Evolutionary conservation across 495 filamentous ascomycete genomes (phyloP).

Genomic region (Diplogelasinospora grovesii): DNA sequence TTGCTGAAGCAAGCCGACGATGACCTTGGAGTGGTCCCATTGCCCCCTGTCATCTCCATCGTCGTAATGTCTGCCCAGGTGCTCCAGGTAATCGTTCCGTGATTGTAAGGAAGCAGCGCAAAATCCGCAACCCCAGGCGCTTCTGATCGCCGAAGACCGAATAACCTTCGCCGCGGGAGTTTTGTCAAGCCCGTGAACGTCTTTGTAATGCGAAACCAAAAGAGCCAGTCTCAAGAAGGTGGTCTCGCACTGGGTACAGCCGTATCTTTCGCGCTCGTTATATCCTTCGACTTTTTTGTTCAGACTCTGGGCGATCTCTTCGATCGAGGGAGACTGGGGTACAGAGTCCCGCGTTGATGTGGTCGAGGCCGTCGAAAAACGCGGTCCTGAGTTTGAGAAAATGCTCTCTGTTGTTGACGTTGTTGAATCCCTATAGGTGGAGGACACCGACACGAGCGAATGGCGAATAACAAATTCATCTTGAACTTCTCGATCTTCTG

Average conservation of each 20-base stretch:
- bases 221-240: neutral
- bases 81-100: slow-evolving; percentile 15
- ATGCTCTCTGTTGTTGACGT: too few relatives aligned
- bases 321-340: too few relatives aligned
- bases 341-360: too few relatives aligned
- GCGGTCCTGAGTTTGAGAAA: too few relatives aligned
- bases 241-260: slow-evolving; percentile 10
- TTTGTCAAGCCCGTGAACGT: slow-evolving; percentile 5
- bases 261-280: slow-evolving; percentile 5
- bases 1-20: slow-evolving; percentile 18
- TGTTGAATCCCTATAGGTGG: too few relatives aligned
- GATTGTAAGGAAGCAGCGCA: slow-evolving; percentile 11
- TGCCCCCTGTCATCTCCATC: slow-evolving; percentile 11
- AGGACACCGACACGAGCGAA: too few relatives aligned
- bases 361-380: too few relatives aligned
- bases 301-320: too few relatives aligned
- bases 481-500: too few relatives aligned
- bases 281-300: too few relatives aligned
- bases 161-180: neutral
- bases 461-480: too few relatives aligned
- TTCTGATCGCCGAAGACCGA: neutral
- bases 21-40: slow-evolving; percentile 20
- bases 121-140: slow-evolving; percentile 25
- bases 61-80: slow-evolving; percentile 20
- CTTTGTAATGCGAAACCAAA: slow-evolving; percentile 6